A percentile compares a stretch with the other conserved stretches of the same genome.
These are phyloP conservation scores for Exophiala xenobiotica DNA, from an alignment of 2,329 filamentous ascomycete species.

Conservation along the genomic window DNA sequence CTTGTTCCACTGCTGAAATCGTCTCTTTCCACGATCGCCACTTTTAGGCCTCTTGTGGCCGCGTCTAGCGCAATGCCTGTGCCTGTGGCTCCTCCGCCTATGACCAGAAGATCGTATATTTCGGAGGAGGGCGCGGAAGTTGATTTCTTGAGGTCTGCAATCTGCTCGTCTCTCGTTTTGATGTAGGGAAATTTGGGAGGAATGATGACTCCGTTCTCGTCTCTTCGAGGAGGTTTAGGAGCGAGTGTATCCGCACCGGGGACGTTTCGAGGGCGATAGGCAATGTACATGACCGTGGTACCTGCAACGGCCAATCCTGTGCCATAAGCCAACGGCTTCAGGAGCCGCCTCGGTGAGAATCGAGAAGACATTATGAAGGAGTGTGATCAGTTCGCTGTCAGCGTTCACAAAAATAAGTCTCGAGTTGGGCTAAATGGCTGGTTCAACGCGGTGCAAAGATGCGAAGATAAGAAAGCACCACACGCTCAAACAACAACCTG, in stretches of 20 bases:
- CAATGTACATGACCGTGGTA: constrained; percentile 56
- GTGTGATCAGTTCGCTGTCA: neutral
- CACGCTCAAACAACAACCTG: neutral
- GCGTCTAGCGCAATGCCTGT: constrained; percentile 79
- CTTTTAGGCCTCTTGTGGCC: constrained; percentile 73
- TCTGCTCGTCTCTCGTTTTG: constrained; percentile 53
- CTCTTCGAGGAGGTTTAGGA: constrained; percentile 52
- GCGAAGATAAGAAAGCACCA: neutral
- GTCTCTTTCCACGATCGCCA: constrained; percentile 79
- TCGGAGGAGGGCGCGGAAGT: constrained; percentile 57
- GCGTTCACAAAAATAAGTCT: neutral
- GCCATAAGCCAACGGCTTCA: constrained; percentile 60
- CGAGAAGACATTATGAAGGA: constrained; percentile 18
- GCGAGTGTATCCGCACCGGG: constrained; percentile 50
- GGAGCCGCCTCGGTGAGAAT: constrained; percentile 45
- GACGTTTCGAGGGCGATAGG: constrained; percentile 63
- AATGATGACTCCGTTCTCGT: constrained; percentile 57
- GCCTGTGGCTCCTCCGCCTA: constrained; percentile 78
- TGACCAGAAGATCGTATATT: constrained; percentile 73
- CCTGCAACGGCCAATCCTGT: constrained; percentile 54
- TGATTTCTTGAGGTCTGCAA: constrained; percentile 51
- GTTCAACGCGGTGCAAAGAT: neutral
- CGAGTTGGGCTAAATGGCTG: neutral
- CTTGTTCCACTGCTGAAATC: constrained; percentile 80
- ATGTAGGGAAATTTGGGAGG: constrained; percentile 53